Conservation (phyloP, 1,284 basidiomycete genomes). For the Lentinula novae-zelandiae region DNA sequence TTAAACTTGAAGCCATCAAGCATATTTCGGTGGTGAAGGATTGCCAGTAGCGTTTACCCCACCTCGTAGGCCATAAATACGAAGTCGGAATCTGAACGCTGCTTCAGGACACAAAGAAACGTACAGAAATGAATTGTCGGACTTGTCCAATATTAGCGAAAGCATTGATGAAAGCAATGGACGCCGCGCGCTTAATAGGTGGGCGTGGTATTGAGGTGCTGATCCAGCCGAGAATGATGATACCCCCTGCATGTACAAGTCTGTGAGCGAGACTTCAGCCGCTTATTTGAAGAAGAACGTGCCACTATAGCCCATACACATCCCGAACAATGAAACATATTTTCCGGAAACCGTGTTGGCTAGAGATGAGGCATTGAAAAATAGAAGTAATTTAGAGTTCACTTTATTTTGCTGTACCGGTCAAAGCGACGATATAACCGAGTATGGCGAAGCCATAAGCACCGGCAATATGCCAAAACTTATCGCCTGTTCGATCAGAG, state of each 20-base stretch:
- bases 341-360: constrained; percentile 15
- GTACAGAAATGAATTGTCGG: not conserved
- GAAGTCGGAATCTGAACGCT: constrained; percentile 18
- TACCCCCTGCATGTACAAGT: constrained; percentile 37
- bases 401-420: constrained; percentile 5
- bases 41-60: constrained; percentile 18
- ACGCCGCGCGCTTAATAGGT: constrained; percentile 19
- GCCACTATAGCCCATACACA: constrained; percentile 20
- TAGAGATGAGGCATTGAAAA: not conserved
- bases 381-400: not conserved
- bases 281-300: not conserved
- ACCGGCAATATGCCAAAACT: constrained; percentile 17
- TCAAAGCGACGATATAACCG: constrained; percentile 18
- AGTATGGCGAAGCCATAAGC: constrained; percentile 16
- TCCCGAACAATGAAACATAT: constrained; percentile 19
- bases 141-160: constrained; percentile 21
- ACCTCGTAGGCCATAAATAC: constrained; percentile 19
- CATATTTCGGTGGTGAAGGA: constrained; percentile 18
- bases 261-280: constrained; percentile 33
- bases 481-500: constrained; percentile 18
- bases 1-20: constrained; percentile 15
- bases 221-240: constrained; percentile 18
- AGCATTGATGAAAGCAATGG: constrained; percentile 18
- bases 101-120: not conserved
- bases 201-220: constrained; percentile 17